Evolutionary conservation across 106 monocot genomes (phyloP).

Genomic region (Platanthera zijinensis): DNA sequence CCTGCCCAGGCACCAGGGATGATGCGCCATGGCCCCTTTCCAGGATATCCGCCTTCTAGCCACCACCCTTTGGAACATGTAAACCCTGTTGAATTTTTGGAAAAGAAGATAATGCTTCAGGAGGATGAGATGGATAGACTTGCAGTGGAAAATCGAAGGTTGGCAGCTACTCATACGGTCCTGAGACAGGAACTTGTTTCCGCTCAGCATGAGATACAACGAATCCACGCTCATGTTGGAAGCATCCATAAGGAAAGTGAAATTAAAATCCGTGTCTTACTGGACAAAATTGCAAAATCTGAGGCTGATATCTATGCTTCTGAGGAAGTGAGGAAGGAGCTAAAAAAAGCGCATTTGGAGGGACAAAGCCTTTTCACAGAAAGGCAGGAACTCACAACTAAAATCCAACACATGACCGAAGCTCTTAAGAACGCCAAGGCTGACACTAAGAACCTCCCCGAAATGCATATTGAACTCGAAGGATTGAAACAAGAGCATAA

Average conservation of each 20-base stretch:
- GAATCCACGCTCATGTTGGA: constrained; percentile 34
- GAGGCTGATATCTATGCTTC: constrained; percentile 53
- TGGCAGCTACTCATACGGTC: constrained; percentile 53
- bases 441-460: constrained; percentile 40
- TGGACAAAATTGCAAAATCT: constrained; percentile 56
- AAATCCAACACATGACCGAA: constrained; percentile 44
- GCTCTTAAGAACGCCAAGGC: constrained; percentile 30
- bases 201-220: constrained; percentile 54
- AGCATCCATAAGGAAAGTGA: constrained; percentile 44
- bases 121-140: constrained; percentile 54
- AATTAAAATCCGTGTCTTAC: constrained; percentile 42
- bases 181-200: constrained; percentile 55
- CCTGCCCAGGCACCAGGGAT: constrained; percentile 48
- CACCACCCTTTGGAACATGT: constrained; percentile 35
- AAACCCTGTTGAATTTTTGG: constrained; percentile 32
- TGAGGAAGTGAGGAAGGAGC: constrained; percentile 50
- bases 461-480: constrained; percentile 54
- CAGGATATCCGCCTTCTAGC: constrained; percentile 10
- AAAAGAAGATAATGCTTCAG: constrained; percentile 55
- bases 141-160: constrained; percentile 48
- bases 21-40: constrained; percentile 62
- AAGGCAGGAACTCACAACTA: constrained; percentile 42
- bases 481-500: constrained; percentile 66
- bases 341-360: constrained; percentile 58
- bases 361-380: constrained; percentile 31